A percentile compares a stretch with the other conserved stretches of the same genome.
These are phyloP conservation scores for Kodamaea derodonti DNA, from an alignment of 1,139 yeast species.

Conservation along the genomic window DNA sequence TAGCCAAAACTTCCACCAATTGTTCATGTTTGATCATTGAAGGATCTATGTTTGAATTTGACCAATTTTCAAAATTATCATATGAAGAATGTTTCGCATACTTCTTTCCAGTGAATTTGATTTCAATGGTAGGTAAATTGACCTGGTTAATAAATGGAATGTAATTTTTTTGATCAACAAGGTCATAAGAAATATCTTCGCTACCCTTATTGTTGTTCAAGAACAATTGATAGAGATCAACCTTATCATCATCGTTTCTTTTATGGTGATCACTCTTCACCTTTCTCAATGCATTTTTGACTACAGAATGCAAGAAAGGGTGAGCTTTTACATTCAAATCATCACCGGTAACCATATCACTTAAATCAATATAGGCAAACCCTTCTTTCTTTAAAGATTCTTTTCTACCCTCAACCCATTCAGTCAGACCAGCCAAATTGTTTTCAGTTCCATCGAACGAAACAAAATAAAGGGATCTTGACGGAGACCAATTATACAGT, in stretches of 20 bases:
- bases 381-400: conserved; percentile 58
- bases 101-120: conserved; percentile 44
- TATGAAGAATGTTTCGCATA: conserved; percentile 62
- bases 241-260: conserved; percentile 2
- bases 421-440: conserved; percentile 81
- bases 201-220: conserved; percentile 23
- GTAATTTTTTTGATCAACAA: conserved; percentile 59
- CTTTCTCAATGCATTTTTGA: conserved; percentile 37
- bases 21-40: conserved; percentile 54
- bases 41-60: conserved; percentile 45
- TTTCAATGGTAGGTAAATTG: conserved; percentile 68
- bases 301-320: conserved; percentile 54
- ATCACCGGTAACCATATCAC: conserved; percentile 67
- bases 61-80: conserved; percentile 62
- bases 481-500: conserved; percentile 74
- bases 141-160: conserved; percentile 60
- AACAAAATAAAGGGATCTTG: conserved; percentile 76
- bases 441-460: conserved; percentile 86
- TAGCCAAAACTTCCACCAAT: conserved; percentile 55
- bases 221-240: conserved; percentile 21
- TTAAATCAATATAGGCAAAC: conserved; percentile 72
- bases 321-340: conserved; percentile 57
- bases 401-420: conserved; percentile 62
- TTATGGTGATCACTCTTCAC: conserved; percentile 23
- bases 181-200: conserved; percentile 31